Evolutionary conservation across 2,329 filamentous ascomycete species (phyloP), one percentile per base, ranked within the genome.

Genomic region (Trichoderma koningii): DNA sequence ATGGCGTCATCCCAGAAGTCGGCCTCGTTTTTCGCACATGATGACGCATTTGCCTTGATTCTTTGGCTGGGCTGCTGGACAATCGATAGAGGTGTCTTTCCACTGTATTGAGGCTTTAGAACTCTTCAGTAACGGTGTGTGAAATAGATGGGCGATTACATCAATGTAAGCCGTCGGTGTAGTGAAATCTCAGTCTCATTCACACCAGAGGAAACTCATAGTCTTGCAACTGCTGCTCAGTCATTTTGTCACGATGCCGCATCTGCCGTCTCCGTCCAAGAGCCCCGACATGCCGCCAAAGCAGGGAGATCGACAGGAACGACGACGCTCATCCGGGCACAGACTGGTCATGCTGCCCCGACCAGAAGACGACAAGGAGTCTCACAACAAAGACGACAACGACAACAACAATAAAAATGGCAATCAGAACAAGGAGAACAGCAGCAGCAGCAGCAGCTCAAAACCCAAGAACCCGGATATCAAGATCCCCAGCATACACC

Each of bases 401-500:
- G 34, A 15, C 19, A 38, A 14, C 34, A 38, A 3, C 34, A 38
- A 38, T 14, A 12, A 10, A 38, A 38, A 38, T 12, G 9, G 9
- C 6, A 62, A 34, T 26, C 26, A 50, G 6, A 61, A n/a, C 10
- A 50, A 23, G 19, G 28, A 30, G n/a, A 45, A 5, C 3, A 52
- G 17, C 14, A 48, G 45, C 45, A 34, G 26, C 48, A 23, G 21
- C 3, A 23, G 21, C 21, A 28, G 30, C 50, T 12, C 48, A 26
- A 51, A 51, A n/a, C 23, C 23, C 3, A 62, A 53, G 12, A 62
- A 63, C 5, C 41, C 48, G 3, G 59, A 53, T 12, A 77, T 76
- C 51, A 68, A 70, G 63, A 77, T 81, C 51, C 78, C 79, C 15
- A 79, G 76, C 63, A 79, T 82, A 64, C 70, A 75, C 2, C 76